phyloP scores from a whole-genome alignment of 306 rosid genomes.

The Fragaria vesca region DNA sequence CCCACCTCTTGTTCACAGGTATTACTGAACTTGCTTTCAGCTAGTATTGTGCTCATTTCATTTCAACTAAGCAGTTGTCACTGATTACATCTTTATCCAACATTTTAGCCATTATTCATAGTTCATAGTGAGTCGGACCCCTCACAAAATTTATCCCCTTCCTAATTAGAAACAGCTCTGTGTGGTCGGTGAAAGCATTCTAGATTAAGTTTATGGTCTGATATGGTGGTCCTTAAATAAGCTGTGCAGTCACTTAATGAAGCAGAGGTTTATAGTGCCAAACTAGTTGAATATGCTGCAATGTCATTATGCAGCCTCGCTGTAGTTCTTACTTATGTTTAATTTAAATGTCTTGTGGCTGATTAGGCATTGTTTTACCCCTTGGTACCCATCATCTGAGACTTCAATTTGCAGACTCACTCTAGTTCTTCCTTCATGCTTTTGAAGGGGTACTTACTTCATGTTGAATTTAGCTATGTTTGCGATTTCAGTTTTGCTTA shows the following conservation, averaged over 20 bases:
- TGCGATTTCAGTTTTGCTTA: background rate
- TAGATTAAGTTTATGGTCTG: constrained; percentile 8
- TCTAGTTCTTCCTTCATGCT: background rate
- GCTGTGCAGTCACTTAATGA: background rate
- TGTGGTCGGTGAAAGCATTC: background rate
- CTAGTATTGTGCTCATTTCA: constrained; percentile 13
- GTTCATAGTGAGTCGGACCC: background rate
- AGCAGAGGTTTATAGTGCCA: background rate
- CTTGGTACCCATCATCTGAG: background rate
- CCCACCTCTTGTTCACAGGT: constrained; percentile 96
- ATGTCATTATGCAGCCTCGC: background rate
- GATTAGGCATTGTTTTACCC: background rate
- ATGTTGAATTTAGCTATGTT: background rate
- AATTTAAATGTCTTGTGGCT: background rate
- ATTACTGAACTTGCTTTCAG: constrained; percentile 19
- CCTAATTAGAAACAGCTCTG: background rate
- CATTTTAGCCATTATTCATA: background rate
- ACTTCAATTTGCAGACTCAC: background rate
- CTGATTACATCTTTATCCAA: background rate
- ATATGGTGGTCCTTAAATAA: background rate
- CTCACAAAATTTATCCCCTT: background rate
- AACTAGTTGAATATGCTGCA: background rate
- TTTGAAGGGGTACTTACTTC: background rate
- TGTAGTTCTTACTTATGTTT: background rate
- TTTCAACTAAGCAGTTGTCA: background rate